Evolutionary conservation across 2,329 filamentous ascomycete species (phyloP), one percentile per base, ranked within the genome.

Genomic region (Neofusicoccum sp.): DNA sequence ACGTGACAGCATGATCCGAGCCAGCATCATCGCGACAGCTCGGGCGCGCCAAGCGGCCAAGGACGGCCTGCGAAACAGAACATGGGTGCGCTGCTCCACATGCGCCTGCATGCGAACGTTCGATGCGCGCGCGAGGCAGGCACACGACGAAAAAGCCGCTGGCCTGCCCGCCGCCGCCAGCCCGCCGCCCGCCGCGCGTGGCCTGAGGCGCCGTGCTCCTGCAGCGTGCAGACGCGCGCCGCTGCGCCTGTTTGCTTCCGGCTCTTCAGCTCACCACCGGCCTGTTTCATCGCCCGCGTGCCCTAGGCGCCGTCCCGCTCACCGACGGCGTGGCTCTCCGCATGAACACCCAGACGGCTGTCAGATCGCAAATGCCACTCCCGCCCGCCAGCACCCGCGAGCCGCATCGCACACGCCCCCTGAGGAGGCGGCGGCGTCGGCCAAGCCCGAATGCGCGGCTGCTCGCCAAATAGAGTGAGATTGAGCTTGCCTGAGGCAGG

Each of bases 1-100:
- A 60, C 57, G 57, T 60, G 57, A 60, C 58, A 51, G 28, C 47
- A 49, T 60, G 58, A 60, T 60, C 47, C 58, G 58, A 60, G 58
- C 58, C 58, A 60, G 58, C 45, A 53, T 60, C 58, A 60, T 58
- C 54, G 54, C 43, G 41, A 44, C 54, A 56, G 54, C 54, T 58
- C 54, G 26, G 51, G 51, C 36, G 51, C 51, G 51, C 51, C 51
- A 56, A 56, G 51, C 38, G 26, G 51, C 51, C 51, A 56, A 56
- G 51, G 36, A 43, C 51, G 51, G 51, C 51, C 51, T 56, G 51
- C 51, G 51, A 56, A 56, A 56, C 51, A 56, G 51, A 48, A 56
- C 51, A 54, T 56, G 51, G 51, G n/a, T 56, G 34, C 49, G 51
- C 38, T 56, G 51, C 51, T 56, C 51, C 51, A 56, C 51, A 33